These are phyloP conservation scores for grape (Vitis vinifera) DNA, from an alignment of 164 flowering plant genomes.

Conservation along the genomic window DNA sequence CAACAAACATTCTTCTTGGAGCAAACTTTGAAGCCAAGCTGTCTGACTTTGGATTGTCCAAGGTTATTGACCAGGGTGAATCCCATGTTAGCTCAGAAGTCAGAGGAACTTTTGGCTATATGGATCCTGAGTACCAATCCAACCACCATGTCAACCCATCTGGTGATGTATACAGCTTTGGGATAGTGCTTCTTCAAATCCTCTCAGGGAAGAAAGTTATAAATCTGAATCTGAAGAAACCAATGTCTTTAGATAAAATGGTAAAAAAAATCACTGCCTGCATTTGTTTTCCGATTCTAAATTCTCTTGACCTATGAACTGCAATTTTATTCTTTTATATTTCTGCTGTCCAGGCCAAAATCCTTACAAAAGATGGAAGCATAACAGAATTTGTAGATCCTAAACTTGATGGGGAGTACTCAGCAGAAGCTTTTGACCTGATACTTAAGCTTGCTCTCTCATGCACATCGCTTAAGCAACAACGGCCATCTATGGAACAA, in stretches of 20 bases:
- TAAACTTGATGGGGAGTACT: slow-evolving; percentile 33
- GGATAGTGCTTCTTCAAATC: slow-evolving; percentile 37
- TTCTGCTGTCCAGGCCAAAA: slow-evolving; percentile 34
- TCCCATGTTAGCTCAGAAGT: slow-evolving; percentile 38
- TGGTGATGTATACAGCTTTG: slow-evolving; percentile 40
- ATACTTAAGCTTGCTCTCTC: slow-evolving; percentile 22
- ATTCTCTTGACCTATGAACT: not conserved
- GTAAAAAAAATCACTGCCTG: slow-evolving; percentile 23
- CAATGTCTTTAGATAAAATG: slow-evolving; percentile 49
- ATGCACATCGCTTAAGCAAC: slow-evolving; percentile 22
- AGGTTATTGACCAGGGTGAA: slow-evolving; percentile 28
- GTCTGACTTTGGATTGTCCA: slow-evolving; percentile 50
- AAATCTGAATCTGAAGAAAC: slow-evolving; percentile 36
- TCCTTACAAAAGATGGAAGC: slow-evolving; percentile 37
- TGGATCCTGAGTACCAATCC: slow-evolving; percentile 44
- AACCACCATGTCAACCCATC: slow-evolving; percentile 33
- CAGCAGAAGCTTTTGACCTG: slow-evolving; percentile 24
- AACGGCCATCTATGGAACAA: slow-evolving; percentile 29
- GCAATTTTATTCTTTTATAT: not conserved
- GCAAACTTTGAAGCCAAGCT: slow-evolving; percentile 37
- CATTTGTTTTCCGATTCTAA: not conserved
- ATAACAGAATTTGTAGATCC: slow-evolving; percentile 54
- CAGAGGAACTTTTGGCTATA: slow-evolving; percentile 45
- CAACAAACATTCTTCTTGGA: slow-evolving; percentile 39
- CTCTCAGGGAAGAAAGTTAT: slow-evolving; percentile 39